Percentiles rank a stretch among this genome's conserved stretches.
Conservation (phyloP, 2,329 filamentous ascomycete genomes). For the Talaromyces sp. region DNA sequence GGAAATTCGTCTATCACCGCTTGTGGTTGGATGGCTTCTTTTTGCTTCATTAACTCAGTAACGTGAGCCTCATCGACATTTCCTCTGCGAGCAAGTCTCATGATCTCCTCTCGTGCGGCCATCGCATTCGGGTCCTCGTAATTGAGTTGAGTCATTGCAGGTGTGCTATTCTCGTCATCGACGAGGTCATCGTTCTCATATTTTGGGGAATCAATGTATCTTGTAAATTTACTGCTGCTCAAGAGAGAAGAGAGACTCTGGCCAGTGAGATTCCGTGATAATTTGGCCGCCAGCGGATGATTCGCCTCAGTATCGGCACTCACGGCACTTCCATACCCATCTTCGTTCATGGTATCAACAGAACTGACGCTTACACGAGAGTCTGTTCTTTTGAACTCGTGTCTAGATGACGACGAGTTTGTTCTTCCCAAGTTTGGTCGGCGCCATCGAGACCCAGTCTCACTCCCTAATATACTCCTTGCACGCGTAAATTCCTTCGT, state of each 20-base stretch:
- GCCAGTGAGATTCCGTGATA: slow-evolving; percentile 23
- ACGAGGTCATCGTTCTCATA: slow-evolving; percentile 24
- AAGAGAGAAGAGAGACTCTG: slow-evolving; percentile 33
- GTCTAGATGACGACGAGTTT: slow-evolving; percentile 37
- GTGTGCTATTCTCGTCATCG: slow-evolving; percentile 34
- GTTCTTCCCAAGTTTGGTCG: slow-evolving; percentile 43
- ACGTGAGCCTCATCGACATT: slow-evolving; percentile 17
- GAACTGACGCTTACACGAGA: slow-evolving; percentile 48
- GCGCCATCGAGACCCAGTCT: slow-evolving; percentile 26
- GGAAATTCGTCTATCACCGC: slow-evolving; percentile 16
- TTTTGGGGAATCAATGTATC: slow-evolving; percentile 27
- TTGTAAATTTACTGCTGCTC: slow-evolving; percentile 28
- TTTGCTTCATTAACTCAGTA: slow-evolving; percentile 13
- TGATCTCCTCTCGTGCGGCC: slow-evolving; percentile 54
- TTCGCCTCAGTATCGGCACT: slow-evolving; percentile 25
- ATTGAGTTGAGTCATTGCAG: slow-evolving; percentile 46
- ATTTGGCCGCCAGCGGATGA: slow-evolving; percentile 22
- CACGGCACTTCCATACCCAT: slow-evolving; percentile 37
- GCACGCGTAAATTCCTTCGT: slow-evolving; percentile 35
- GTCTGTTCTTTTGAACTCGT: slow-evolving; percentile 24
- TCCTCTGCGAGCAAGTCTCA: slow-evolving; percentile 42
- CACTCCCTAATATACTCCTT: slow-evolving; percentile 23
- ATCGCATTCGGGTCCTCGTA: slow-evolving; percentile 52
- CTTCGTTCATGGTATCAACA: slow-evolving; percentile 49
- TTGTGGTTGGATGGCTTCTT: slow-evolving; percentile 4